Evolutionary conservation across 208 protist species (phyloP), one percentile per base, ranked within the genome.

Genomic region (Trypanosoma melophagium): DNA sequence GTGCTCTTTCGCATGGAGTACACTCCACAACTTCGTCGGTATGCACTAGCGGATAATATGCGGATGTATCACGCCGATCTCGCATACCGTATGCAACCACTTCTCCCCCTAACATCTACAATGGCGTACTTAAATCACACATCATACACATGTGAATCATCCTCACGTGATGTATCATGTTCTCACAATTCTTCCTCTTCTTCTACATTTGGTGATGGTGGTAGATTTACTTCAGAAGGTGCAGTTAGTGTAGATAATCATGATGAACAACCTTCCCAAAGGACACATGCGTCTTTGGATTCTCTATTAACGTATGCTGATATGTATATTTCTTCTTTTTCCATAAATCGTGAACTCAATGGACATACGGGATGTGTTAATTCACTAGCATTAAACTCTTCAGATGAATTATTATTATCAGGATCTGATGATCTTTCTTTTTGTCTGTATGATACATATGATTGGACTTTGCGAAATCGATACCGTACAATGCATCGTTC

Each of bases 341-440:
- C 49, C 13, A 54, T 83, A 14, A 22, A 13, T 3, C 55, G 44
- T 22, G 69, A 72, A 28, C 55, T 85, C 2, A 51, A 56, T 31
- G 75, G 74, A 7, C 83, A 89, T 44, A 49, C 65, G n/a, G 83
- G 79, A 38, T 83, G 79, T 66, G 64, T 89, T 45, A 89, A 89
- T 68, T 77, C 73, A 51, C 67, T 86, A 45, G 24, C 58, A 21
- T 69, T 79, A 21, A 71, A 81, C 53, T 16, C 49, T 56, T 55
- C 35, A 8, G 79, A 72, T 8, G 64, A 75, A 22, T 60, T 72
- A 4, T 66, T 89, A 19, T 31, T 85, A n/a, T 81, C 79, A 1
- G 79, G 77, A 5, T 84, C 77, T 42, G 83, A 86, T 40, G 83
- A 89, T 69, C 45, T 58, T 17, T 22, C 17, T 13, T 35, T 89